Evolutionary conservation across 148 eudicot species (phyloP), one percentile per base, ranked within the genome.

Genomic region (Oxyria digyna): DNA sequence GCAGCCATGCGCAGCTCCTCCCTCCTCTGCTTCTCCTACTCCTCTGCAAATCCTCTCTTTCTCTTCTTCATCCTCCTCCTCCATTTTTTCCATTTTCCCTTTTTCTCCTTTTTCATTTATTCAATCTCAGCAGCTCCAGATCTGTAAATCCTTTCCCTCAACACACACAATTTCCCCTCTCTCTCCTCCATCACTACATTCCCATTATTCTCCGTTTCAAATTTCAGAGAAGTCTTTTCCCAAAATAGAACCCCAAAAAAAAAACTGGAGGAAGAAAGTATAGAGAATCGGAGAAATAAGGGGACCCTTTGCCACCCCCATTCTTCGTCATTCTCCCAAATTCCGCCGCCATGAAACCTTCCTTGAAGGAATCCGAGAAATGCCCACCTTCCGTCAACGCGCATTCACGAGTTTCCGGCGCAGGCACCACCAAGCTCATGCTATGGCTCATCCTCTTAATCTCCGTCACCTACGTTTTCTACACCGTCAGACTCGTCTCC

Each of bases 401-500:
- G 32, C 40, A 42, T 15, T 3, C 26, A 3, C 17, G 29, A 11
- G 32, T 15, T 23, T 4, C 49, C n/a, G 29, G 64, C 42, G 41
- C 18, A 33, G 38, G 23, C 67, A 69, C 26, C 29, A 75, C 29
- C 81, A 83, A 78, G 70, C 75, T 88, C 13, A 76, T 90, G 79
- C 74, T 84, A 0, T 85, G 79, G 80, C 78, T 94, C 26, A 79
- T 82, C 42, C 55, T 88, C n/a, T 84, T 84, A 62, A 81, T 91
- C 46, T 80, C 86, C 21, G 82, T 85, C 10, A 85, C 97, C n/a
- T 94, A 90, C 65, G 72, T 83, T 1, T 67, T 90, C 46, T 94
- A 90, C 81, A 87, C 96, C 1, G 69, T 90, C 27, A 85, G 81
- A 69, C 91, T 93, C 72, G 69, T 91, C 43, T 64, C 82, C 8